These are phyloP conservation scores for Gymnopilus junonius DNA, from an alignment of 768 basidiomycete species.

Conservation along the genomic window DNA sequence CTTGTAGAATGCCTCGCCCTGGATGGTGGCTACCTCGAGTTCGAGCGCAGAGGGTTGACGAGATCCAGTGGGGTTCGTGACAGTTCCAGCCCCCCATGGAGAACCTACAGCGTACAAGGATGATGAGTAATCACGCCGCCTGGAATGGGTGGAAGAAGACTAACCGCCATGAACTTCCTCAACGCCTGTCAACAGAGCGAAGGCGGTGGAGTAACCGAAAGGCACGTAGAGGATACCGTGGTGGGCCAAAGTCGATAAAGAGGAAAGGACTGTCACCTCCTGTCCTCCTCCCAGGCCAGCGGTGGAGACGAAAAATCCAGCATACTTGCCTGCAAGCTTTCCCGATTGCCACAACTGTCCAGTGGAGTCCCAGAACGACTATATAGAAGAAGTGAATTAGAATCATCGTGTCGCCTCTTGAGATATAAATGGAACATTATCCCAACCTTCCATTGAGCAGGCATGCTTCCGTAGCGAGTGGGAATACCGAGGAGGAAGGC, in stretches of 20 bases:
- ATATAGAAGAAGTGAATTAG: not conserved
- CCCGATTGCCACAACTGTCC: slow-evolving; percentile 65
- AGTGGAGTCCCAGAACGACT: slow-evolving; percentile 83
- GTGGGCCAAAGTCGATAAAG: slow-evolving; percentile 61
- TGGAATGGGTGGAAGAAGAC: slow-evolving; percentile 24
- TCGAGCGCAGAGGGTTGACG: slow-evolving; percentile 59
- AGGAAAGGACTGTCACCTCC: slow-evolving; percentile 51
- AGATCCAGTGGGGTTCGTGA: slow-evolving; percentile 48
- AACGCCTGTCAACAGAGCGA: slow-evolving; percentile 41
- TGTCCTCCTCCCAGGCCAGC: slow-evolving; percentile 73
- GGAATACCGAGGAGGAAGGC: slow-evolving; percentile 79
- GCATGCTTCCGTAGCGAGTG: slow-evolving; percentile 82
- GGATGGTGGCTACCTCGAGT: slow-evolving; percentile 52
- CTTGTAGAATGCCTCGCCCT: slow-evolving; percentile 59
- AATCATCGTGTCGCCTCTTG: not conserved
- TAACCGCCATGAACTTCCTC: slow-evolving; percentile 65
- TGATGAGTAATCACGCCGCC: not conserved
- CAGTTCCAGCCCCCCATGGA: slow-evolving; percentile 79
- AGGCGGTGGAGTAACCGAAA: slow-evolving; percentile 37
- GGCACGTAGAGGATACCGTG: slow-evolving; percentile 55
- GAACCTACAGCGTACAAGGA: slow-evolving; percentile 56
- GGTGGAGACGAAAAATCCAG: slow-evolving; percentile 70
- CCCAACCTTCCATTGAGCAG: slow-evolving; percentile 78
- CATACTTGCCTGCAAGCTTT: slow-evolving; percentile 69
- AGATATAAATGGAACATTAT: not conserved